phyloP scores from a whole-genome alignment of 176 grass and related monocot genomes.

The bread wheat (Triticum aestivum) region IWGSC_CS_RefSeq_v2.1 NC_057810.1:295639531-295640030 shows the following conservation, averaged over 20 bases:
- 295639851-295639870: background rate
- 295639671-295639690: background rate
- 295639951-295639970: conserved; percentile 78
- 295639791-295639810: conserved; percentile 52
- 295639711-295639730: background rate
- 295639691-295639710: background rate
- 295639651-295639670: conserved; percentile 44
- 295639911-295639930: background rate
- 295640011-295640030: conserved; percentile 53
- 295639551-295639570: conserved; percentile 86
- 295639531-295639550: conserved; percentile 61
- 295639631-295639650: conserved; percentile 75
- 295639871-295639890: background rate
- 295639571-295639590: conserved; percentile 66
- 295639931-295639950: conserved; percentile 26
- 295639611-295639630: conserved; percentile 78
- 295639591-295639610: conserved; percentile 70
- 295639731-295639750: conserved; percentile 81
- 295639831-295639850: conserved; percentile 61
- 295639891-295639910: background rate
- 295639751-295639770: conserved; percentile 88
- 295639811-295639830: conserved; percentile 55
- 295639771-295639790: conserved; percentile 89
- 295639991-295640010: conserved; percentile 60
- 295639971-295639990: conserved; percentile 81